Base-by-base conservation (phyloP, 306 rosid species). In the Dalbergia cochinchinensis region DNA sequence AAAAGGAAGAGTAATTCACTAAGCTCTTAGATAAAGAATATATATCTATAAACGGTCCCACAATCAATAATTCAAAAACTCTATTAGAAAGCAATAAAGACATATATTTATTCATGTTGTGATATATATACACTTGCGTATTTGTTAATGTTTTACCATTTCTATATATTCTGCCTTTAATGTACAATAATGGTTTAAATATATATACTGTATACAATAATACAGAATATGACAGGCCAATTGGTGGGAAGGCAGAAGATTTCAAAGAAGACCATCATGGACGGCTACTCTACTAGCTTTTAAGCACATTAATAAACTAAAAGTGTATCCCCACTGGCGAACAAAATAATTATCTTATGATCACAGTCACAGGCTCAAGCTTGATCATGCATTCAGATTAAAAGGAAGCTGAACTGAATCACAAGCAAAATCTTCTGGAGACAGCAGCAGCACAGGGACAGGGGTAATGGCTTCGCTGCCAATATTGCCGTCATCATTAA, bases 231-330 rank as follows among this genome's bases (percentile, higher is more conserved):
- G 31, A 26, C 31, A 26, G 31, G 6, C 41, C 74, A 72, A 80
- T 63, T n/a, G 51, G 20, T 13, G 67, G 60, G 7, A 55, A 26
- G 48, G 37, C 55, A 22, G 11, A 79, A 60, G 65, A 53, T 53
- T 65, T 16, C 39, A 63, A 34, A 39, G 65, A 54, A 77, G 58
- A 79, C 65, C 64, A 19, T 35, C 8, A 9, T 42, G 47, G 26
- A 26, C 11, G 35, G 57, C 73, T 31, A 16, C 71, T 33, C 55
- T 69, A 22, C 57, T 31, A 70, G 82, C 65, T 50, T 79, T 71
- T 22, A 19, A 50, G 83, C 80, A 80, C 3, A 67, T 71, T 76
- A 58, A 44, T 55, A 57, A 34, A 58, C 2, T 44, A 39, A 2
- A 18, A 0, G 35, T 72, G 74, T 31, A 13, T 31, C 65, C 70